Base-by-base conservation (phyloP, 2,329 filamentous ascomycete species). In the Trichoderma atroviride region DNA sequence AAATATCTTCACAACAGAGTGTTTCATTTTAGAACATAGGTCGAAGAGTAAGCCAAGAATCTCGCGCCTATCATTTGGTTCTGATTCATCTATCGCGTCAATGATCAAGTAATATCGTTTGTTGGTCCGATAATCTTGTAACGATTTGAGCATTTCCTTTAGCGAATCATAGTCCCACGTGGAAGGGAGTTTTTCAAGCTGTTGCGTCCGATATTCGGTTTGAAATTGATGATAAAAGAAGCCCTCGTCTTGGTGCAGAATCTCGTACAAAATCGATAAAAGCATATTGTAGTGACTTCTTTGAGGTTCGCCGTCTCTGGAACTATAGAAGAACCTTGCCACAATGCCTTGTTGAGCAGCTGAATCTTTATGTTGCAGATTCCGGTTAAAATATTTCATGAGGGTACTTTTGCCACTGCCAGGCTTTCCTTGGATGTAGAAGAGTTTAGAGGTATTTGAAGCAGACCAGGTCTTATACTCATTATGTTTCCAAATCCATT, bases 381-480 rank as follows among this genome's bases (percentile, higher is more conserved):
- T 19, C 4, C 10, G 22, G 1, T 27, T 31, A 16, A 62, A 62
- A 33, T 62, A 62, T 19, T 62, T 62, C 0, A n/a, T 52, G 5
- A 62, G 59, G 22, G 59, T 62, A 6, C 40, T 62, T 22, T 62
- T 62, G 40, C 59, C 59, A 24, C 59, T 62, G 0, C 43, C 59
- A 1, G 59, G 59, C 11, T 62, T 62, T 13, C 40, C 59, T 27
- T 62, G 40, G 14, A 62, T 19, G 1, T 62, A 62, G 29, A 62
- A 29, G 3, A 62, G 6, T 3, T 13, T 29, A 2, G 59, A 52
- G 1, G 29, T 50, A 19, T 24, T n/a, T 0, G 43, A 24, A 27
- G 0, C 5, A 4, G 59, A 52, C 59, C 59, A 62, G 6, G 13
- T 6, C 14, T 62, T 29, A 6, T 52, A 62, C 11, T 52, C 40